Evolutionary conservation across 768 basidiomycete genomes (phyloP).

Genomic region (Psilocybe azurescens): DNA sequence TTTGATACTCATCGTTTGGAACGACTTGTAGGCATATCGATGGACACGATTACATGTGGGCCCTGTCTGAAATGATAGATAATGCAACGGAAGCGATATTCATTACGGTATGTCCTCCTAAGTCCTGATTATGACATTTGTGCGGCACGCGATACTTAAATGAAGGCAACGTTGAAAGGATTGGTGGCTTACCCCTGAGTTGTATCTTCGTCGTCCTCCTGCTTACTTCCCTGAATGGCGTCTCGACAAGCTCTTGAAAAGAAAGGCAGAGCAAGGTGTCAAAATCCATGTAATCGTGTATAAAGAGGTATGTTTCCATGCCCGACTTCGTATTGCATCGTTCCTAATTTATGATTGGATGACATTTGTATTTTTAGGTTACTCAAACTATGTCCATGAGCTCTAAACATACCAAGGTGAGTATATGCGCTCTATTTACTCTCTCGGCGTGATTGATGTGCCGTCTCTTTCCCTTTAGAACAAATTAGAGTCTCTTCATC

Average conservation of each 20-base stretch:
- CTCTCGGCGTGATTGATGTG: background rate
- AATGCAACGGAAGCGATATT: conserved; percentile 84
- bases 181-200: conserved; percentile 95
- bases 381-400: conserved; percentile 91
- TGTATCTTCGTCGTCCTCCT: conserved; percentile 93
- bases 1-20: conserved; percentile 21
- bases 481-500: conserved; percentile 80
- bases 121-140: background rate
- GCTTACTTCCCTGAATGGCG: conserved; percentile 87
- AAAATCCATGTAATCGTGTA: conserved; percentile 92
- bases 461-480: conserved; percentile 43
- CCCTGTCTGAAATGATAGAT: conserved; percentile 88
- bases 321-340: background rate
- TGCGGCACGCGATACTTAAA: background rate
- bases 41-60: conserved; percentile 98
- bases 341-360: background rate
- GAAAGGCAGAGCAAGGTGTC: conserved; percentile 93
- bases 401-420: conserved; percentile 81
- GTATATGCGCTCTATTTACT: conserved; percentile 1
- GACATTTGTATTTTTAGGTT: conserved; percentile 51
- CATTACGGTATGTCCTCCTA: conserved; percentile 62
- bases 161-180: conserved; percentile 48
- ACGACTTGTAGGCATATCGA: conserved; percentile 71
- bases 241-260: conserved; percentile 81
- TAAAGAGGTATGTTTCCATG: conserved; percentile 68